Percentiles rank a stretch among this genome's conserved stretches.
These are phyloP conservation scores for Metarhizium humberi DNA, from an alignment of 2,329 filamentous ascomycete species.

Conservation along the genomic window DNA sequence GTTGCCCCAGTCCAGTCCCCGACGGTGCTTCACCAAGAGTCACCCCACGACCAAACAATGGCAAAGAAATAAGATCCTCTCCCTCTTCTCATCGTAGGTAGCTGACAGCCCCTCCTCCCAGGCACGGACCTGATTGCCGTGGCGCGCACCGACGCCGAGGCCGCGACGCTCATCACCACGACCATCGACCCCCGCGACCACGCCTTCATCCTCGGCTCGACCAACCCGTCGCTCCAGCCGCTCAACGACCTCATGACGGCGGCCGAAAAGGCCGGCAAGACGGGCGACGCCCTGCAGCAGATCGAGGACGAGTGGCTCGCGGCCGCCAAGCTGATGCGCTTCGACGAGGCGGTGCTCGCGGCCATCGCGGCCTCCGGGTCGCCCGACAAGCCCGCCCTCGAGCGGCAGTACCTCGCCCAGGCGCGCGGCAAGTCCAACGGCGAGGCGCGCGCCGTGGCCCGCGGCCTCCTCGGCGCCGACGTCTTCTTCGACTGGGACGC, in stretches of 20 bases:
- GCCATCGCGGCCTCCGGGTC: slow-evolving; percentile 61
- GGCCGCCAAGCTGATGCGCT: slow-evolving; percentile 74
- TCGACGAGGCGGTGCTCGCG: slow-evolving; percentile 80
- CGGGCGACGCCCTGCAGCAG: slow-evolving; percentile 69
- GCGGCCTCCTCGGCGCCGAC: slow-evolving; percentile 66
- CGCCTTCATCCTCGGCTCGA: slow-evolving; percentile 81
- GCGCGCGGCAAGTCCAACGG: slow-evolving; percentile 76
- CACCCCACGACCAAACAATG: too few species aligned
- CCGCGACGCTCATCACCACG: slow-evolving; percentile 91
- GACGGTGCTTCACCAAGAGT: not conserved
- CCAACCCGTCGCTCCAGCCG: slow-evolving; percentile 75
- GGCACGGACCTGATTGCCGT: slow-evolving; percentile 80
- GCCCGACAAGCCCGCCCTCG: slow-evolving; percentile 58
- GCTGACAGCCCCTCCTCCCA: slow-evolving; percentile 18
- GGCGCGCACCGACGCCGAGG: slow-evolving; percentile 93
- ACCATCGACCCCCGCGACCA: slow-evolving; percentile 96
- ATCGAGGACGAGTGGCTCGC: slow-evolving; percentile 85
- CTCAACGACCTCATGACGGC: slow-evolving; percentile 86
- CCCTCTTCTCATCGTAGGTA: too few species aligned
- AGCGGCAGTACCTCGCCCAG: slow-evolving; percentile 55
- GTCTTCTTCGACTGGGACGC: slow-evolving; percentile 93
- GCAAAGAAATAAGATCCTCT: too few species aligned
- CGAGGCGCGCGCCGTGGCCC: slow-evolving; percentile 74
- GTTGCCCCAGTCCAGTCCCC: not conserved
- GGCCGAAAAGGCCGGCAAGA: slow-evolving; percentile 75